Percentiles rank a stretch among this genome's conserved stretches.
Conservation (phyloP, 169 alveolate species). For the Fabrea salina region DNA sequence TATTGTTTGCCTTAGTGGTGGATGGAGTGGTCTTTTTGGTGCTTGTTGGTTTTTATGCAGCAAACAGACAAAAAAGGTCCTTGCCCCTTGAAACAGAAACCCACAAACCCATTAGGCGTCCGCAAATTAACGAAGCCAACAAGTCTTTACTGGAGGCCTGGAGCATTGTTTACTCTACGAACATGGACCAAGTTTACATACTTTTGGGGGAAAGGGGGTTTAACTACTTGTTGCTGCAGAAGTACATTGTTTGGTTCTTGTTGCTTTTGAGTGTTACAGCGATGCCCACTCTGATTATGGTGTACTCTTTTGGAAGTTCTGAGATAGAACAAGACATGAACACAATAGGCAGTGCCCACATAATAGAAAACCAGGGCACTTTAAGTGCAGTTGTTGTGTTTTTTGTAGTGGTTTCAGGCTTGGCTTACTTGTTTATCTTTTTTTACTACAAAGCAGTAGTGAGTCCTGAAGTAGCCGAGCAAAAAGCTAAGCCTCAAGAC, state of each 20-base stretch:
- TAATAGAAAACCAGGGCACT: background rate
- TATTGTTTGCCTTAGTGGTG: no score
- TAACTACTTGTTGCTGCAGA: slow-evolving; percentile 5
- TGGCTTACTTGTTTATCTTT: background rate
- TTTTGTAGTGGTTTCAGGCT: background rate
- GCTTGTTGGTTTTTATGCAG: no score
- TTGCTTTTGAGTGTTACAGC: no score
- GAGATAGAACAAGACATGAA: background rate
- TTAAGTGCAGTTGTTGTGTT: background rate
- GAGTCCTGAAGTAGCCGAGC: background rate
- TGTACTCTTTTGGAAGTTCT: background rate
- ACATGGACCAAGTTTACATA: background rate
- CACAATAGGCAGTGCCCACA: background rate
- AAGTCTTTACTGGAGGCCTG: no score
- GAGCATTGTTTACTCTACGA: no score
- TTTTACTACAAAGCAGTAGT: background rate
- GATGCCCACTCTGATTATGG: background rate
- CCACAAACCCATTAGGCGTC: no score
- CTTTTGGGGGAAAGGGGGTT: slow-evolving; percentile 26
- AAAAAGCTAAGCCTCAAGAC: background rate
- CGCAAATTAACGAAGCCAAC: no score
- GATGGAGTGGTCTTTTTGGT: no score
- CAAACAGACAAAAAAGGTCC: no score
- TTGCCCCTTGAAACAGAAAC: no score
- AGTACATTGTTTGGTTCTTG: background rate